Evolutionary conservation across 1,284 basidiomycete genomes (phyloP).

Genomic region (Pyrrhoderma lamaoense): DNA sequence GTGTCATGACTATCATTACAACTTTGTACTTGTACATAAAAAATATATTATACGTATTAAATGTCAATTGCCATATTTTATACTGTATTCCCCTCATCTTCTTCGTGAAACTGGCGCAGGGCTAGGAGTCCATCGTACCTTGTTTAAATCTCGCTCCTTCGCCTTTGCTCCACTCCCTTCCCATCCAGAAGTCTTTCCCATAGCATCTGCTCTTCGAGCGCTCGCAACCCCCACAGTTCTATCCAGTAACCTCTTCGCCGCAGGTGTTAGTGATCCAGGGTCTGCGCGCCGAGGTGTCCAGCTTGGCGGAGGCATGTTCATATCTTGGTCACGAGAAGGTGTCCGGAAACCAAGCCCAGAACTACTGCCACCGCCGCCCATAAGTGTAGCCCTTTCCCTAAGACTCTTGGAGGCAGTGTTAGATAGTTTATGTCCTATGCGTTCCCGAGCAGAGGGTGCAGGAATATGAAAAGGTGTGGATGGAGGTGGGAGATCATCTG

Average conservation of each 20-base stretch:
- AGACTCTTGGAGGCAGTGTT: conserved; percentile 62
- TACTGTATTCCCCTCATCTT: not conserved
- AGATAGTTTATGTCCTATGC: conserved; percentile 71
- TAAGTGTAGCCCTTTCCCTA: conserved; percentile 57
- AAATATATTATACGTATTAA: too few species aligned
- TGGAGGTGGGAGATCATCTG: conserved; percentile 32
- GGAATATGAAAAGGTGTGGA: conserved; percentile 66
- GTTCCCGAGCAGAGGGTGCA: conserved; percentile 65
- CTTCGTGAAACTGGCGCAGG: conserved; percentile 38
- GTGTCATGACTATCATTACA: too few species aligned
- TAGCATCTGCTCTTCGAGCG: conserved; percentile 57
- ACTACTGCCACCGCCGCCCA: conserved; percentile 31
- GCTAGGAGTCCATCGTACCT: conserved; percentile 76
- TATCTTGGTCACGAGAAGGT: conserved; percentile 30
- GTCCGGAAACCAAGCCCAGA: conserved; percentile 33
- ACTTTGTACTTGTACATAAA: too few species aligned
- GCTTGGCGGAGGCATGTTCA: conserved; percentile 62
- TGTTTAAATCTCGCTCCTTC: conserved; percentile 51
- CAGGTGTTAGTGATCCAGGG: conserved; percentile 72
- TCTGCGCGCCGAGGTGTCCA: conserved; percentile 56
- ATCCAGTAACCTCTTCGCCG: conserved; percentile 67
- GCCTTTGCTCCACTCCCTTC: conserved; percentile 29
- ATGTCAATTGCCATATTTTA: not conserved
- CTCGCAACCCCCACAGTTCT: conserved; percentile 57
- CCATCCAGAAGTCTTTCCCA: conserved; percentile 59